phyloP scores from a whole-genome alignment of 495 filamentous ascomycete species.

The Durotheca rogersii region DNA sequence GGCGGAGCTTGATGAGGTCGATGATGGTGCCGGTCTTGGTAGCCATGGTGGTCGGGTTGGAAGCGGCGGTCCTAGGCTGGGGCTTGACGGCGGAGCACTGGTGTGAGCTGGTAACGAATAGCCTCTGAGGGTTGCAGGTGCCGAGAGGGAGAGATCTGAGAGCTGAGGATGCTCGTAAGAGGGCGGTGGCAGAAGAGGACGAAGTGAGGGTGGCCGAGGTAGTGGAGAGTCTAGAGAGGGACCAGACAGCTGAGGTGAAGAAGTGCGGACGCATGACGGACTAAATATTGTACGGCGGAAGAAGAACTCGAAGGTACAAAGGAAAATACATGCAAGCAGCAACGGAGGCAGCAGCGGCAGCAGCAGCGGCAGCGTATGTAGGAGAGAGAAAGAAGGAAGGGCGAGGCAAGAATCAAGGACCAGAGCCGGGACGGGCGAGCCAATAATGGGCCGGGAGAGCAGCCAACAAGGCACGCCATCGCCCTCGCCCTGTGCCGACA shows the following conservation, averaged over 20 bases:
- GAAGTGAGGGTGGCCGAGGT: constrained; percentile 19
- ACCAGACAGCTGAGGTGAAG: constrained; percentile 32
- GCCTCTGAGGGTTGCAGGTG: constrained; percentile 21
- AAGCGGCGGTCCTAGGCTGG: constrained; percentile 13
- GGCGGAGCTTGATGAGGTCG: constrained; percentile 55
- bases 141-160: constrained; percentile 14
- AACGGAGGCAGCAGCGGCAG: too few species aligned
- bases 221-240: constrained; percentile 25
- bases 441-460: too few species aligned
- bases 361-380: too few species aligned
- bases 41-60: constrained; percentile 33
- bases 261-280: constrained; percentile 33
- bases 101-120: constrained; percentile 24
- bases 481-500: too few species aligned
- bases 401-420: constrained; percentile 4
- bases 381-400: too few species aligned
- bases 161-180: constrained; percentile 12
- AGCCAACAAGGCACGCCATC: too few species aligned
- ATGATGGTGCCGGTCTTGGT: constrained; percentile 47
- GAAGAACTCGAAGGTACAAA: too few species aligned
- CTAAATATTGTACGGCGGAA: constrained; percentile 26
- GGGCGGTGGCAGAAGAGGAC: too few species aligned
- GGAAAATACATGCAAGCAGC: constrained; percentile 9
- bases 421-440: too few species aligned
- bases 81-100: constrained; percentile 8